Evolutionary conservation across 345 rosid genomes (phyloP).

Genomic region (Eucalyptus regnans): DNA sequence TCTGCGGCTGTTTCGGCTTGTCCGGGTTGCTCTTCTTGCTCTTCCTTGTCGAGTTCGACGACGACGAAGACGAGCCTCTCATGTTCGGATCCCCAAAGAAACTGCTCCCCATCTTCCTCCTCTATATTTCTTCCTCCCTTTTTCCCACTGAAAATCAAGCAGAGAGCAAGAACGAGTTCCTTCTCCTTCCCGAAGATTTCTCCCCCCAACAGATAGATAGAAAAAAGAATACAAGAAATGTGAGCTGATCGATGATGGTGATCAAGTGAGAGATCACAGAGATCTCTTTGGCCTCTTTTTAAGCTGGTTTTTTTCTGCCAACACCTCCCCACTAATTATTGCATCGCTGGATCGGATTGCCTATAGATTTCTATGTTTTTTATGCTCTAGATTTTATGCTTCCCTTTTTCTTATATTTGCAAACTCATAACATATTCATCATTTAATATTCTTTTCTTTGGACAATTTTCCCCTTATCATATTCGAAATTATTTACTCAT

Average conservation of each 20-base stretch:
- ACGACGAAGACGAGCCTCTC: background rate
- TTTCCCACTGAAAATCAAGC: background rate
- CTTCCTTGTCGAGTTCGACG: constrained; percentile 17
- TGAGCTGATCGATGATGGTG: background rate
- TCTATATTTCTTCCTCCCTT: background rate
- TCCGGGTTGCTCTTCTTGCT: constrained; percentile 58
- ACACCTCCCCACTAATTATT: constrained; percentile 29
- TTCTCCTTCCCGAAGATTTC: background rate
- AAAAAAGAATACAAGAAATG: background rate
- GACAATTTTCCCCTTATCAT: background rate
- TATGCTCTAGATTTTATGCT: constrained; percentile 62
- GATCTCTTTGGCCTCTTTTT: constrained; percentile 9
- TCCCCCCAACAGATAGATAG: background rate
- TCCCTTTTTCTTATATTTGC: background rate
- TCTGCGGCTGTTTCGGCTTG: constrained; percentile 67
- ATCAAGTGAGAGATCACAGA: background rate
- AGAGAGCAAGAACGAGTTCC: background rate
- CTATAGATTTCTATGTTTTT: constrained; percentile 21
- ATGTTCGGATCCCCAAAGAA: constrained; percentile 74
- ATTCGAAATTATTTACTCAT: background rate
- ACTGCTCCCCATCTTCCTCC: constrained; percentile 51
- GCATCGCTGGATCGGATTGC: constrained; percentile 96
- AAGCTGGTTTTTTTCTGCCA: constrained; percentile 16
- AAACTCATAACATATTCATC: constrained; percentile 2
- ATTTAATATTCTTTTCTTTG: background rate